These are phyloP conservation scores for Plasmodium gallinaceum DNA, from an alignment of 169 alveolate genomes.

Conservation along the genomic window DNA sequence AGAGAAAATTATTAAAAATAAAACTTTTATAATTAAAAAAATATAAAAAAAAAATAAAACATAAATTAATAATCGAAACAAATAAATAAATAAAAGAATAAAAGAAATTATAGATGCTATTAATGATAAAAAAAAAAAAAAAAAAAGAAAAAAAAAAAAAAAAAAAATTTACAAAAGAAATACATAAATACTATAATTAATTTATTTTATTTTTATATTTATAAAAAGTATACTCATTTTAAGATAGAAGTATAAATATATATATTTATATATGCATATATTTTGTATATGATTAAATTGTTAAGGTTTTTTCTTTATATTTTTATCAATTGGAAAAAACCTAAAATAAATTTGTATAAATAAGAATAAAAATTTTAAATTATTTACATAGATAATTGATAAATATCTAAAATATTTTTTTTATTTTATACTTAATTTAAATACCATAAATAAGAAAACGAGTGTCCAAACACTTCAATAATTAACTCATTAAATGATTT, in stretches of 20 bases:
- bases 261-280: too few species aligned
- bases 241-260: too few species aligned
- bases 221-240: too few species aligned
- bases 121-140: background rate
- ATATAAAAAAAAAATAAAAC: too few species aligned
- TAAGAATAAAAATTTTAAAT: background rate
- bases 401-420: background rate
- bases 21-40: background rate
- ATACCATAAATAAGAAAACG: conserved; percentile 56
- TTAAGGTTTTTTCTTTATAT: background rate
- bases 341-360: background rate
- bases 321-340: conserved; percentile 19
- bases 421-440: background rate
- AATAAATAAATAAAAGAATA: too few species aligned
- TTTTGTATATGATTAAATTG: background rate
- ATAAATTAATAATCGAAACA: too few species aligned
- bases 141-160: background rate
- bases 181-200: too few species aligned
- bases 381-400: background rate
- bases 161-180: too few species aligned
- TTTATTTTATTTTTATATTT: too few species aligned
- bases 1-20: conserved; percentile 5
- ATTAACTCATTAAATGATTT: conserved; percentile 36
- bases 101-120: background rate
- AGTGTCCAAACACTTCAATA: conserved; percentile 55